Evolutionary conservation across 371 early-diverging fungal species (phyloP).

Genomic region (Apophysomyces elegans): DNA sequence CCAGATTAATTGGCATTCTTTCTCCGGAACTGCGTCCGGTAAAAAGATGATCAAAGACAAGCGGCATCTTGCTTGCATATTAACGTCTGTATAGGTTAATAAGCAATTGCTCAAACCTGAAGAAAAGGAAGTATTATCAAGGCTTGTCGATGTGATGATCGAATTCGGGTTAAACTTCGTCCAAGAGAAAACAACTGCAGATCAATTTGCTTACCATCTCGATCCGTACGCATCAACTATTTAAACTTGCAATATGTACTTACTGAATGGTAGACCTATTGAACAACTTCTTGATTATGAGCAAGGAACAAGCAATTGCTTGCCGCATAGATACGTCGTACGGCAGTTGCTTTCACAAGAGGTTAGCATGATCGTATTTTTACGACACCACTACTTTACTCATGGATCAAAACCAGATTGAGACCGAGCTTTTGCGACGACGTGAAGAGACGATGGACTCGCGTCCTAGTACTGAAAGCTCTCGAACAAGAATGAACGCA

Average conservation of each 20-base stretch:
- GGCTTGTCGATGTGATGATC: conserved; percentile 75
- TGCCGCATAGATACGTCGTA: conserved; percentile 71
- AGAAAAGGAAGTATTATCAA: conserved; percentile 63
- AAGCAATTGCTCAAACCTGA: conserved; percentile 73
- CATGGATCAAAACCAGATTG: conserved; percentile 57
- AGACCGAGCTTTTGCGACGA: conserved; percentile 61
- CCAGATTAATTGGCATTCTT: conserved; percentile 73
- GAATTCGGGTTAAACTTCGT: conserved; percentile 75
- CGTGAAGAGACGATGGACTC: conserved; percentile 41
- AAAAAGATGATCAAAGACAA: conserved; percentile 21
- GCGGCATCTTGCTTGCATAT: not conserved
- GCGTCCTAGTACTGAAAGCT: conserved; percentile 25
- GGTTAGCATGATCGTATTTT: conserved; percentile 41
- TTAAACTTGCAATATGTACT: not conserved
- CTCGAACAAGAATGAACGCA: conserved; percentile 11
- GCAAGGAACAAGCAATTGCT: conserved; percentile 38
- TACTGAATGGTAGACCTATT: conserved; percentile 53
- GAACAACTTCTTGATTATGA: conserved; percentile 57
- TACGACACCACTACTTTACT: not conserved
- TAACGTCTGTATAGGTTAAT: conserved; percentile 53
- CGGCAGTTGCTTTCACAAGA: conserved; percentile 82
- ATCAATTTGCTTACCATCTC: conserved; percentile 67
- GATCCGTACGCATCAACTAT: conserved; percentile 74
- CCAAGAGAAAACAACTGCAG: conserved; percentile 73
- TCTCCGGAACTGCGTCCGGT: conserved; percentile 79